Conservation (phyloP, 495 filamentous ascomycete genomes). For the Massariosphaeria phaeospora region DNA sequence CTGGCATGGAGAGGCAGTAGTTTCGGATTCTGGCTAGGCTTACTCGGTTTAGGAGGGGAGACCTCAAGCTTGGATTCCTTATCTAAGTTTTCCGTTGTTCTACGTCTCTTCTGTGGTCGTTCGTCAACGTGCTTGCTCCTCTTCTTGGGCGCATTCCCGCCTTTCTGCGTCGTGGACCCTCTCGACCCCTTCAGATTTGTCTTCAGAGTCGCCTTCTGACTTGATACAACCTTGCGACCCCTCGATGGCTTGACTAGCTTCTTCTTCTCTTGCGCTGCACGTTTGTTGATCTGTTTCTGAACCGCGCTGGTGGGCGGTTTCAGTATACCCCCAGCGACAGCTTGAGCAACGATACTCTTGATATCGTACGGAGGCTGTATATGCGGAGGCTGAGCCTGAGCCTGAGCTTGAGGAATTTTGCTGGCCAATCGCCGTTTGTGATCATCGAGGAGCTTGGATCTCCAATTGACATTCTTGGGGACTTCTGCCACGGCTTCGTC, state of each 20-base stretch:
- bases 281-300: neutral
- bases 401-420: neutral
- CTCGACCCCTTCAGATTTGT: neutral
- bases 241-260: too few relatives aligned
- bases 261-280: neutral
- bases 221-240: too few relatives aligned
- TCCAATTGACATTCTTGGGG: too few relatives aligned
- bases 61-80: neutral
- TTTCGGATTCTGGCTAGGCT: neutral
- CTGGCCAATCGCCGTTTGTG: slow-evolving; percentile 1
- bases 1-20: slow-evolving; percentile 2
- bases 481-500: too few relatives aligned
- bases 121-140: neutral
- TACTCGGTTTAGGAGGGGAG: neutral
- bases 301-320: neutral
- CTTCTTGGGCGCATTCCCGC: neutral
- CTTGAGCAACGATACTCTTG: neutral
- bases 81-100: neutral
- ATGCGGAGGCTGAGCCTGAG: neutral
- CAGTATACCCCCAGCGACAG: slow-evolving; percentile 1
- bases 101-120: neutral
- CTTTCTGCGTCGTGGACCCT: neutral
- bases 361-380: neutral
- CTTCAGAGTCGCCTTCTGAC: neutral
- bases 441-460: neutral